phyloP scores from a whole-genome alignment of 129 eudicot genomes.

The Dittrichia graveolens region DNA sequence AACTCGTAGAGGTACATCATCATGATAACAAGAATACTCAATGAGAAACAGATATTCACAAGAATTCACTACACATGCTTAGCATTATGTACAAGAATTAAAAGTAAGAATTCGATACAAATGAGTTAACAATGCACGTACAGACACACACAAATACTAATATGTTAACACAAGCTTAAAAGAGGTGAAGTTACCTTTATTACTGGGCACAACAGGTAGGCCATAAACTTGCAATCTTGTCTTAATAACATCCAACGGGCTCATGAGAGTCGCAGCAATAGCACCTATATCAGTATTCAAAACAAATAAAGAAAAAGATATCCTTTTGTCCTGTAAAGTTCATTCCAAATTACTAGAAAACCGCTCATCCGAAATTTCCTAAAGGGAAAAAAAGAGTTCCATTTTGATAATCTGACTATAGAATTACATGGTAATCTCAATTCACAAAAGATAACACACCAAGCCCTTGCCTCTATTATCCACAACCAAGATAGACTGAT shows the following conservation, averaged over 20 bases:
- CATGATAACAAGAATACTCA: background rate
- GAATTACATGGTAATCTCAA: conserved; percentile 9
- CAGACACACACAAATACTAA: background rate
- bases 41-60: conserved; percentile 8
- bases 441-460: background rate
- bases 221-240: conserved; percentile 90
- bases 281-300: conserved; percentile 51
- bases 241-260: conserved; percentile 90
- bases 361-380: too few relatives aligned
- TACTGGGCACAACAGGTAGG: conserved; percentile 49
- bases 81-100: background rate
- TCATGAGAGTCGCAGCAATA: conserved; percentile 76
- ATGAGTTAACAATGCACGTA: background rate
- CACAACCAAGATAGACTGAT: background rate
- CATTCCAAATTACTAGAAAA: background rate
- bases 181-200: conserved; percentile 40
- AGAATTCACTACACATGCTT: background rate
- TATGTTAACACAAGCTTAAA: background rate
- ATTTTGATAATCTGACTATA: background rate
- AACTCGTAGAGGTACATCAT: background rate
- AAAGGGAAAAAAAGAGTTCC: background rate
- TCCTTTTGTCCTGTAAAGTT: background rate
- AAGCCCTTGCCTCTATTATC: too few relatives aligned
- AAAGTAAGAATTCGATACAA: background rate
- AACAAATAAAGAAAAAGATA: background rate